Base-by-base conservation (phyloP, 352 stramenopile genomes). In the Phytophthora ramorum region DNA sequence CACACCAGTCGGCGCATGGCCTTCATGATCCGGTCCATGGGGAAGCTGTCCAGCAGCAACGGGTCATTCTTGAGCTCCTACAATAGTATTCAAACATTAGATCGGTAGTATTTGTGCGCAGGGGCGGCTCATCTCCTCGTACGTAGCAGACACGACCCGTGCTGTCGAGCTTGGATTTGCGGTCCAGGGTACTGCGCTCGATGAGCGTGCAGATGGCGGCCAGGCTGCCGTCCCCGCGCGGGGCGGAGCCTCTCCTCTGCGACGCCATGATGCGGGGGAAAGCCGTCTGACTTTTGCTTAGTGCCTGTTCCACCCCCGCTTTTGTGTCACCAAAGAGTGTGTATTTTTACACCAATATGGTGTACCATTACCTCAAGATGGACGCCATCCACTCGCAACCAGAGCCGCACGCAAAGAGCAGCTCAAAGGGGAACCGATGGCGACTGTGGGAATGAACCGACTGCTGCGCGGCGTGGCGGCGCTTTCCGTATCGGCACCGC, bases 91-190 rank as follows among this genome's bases (percentile, higher is more conserved):
- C 34, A 58, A 19, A 53, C 7, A 22, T 10, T 48, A 20, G 20
- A 20, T 38, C 17, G 4, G 12, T 10, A 48, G 14, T 28, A 46
- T 19, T 46, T 46, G 8, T 13, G 17, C 12, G 19, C 13, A 10
- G n/a, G 26, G 28, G 26, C 5, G 2, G 16, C 12, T 43, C 13
- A 17, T 43, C 14, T 43, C 5, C 13, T 59, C 83, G 43, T 79
- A 92, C 84, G 73, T 94, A 87, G 64, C 85, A 94, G 45, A 96
- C 75, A 14, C 89, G 83, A 4, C 89, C 89, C 2, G 82, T 91
- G 46, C 87, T 94, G 62, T 96, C 89, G 22, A 96, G 83, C 66
- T 96, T 96, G 45, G 89, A 92, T 69, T 94, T 94, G 59, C 89
- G 85, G 57, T 96, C 89, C 45, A 96, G 61, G 17, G 79, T 91